phyloP scores from a whole-genome alignment of 345 rosid species.

The Salix arbutifolia region DNA sequence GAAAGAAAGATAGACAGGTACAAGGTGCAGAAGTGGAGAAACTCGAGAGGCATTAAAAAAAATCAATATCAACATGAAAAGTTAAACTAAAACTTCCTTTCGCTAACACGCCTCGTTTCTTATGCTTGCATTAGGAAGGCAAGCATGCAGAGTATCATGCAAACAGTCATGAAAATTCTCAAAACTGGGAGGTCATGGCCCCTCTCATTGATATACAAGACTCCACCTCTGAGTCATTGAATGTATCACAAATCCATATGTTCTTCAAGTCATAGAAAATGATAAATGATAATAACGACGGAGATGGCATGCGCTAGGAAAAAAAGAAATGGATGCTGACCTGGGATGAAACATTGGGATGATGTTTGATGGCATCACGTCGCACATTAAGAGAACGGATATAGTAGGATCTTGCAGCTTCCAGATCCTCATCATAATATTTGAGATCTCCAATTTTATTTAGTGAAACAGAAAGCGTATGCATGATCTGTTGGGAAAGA shows the following conservation, averaged over 20 bases:
- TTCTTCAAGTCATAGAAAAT: background rate
- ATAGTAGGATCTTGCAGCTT: slow-evolving; percentile 79
- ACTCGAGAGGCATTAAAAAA: no score
- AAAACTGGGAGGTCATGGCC: background rate
- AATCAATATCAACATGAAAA: background rate
- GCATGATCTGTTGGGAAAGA: slow-evolving; percentile 53
- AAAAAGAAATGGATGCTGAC: slow-evolving; percentile 32
- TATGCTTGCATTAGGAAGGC: background rate
- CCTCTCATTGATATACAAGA: background rate
- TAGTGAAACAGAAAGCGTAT: slow-evolving; percentile 91
- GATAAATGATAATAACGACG: background rate
- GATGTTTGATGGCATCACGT: slow-evolving; percentile 59
- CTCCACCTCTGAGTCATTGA: background rate
- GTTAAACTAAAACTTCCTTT: background rate
- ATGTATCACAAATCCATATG: background rate
- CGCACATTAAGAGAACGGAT: slow-evolving; percentile 69
- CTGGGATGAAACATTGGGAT: slow-evolving; percentile 65
- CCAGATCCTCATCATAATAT: slow-evolving; percentile 77
- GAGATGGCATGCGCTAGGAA: background rate
- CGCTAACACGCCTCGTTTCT: background rate
- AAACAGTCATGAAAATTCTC: background rate
- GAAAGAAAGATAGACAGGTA: background rate
- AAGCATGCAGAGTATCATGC: background rate
- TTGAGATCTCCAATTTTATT: slow-evolving; percentile 96
- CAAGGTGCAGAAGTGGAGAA: background rate